phyloP scores from a whole-genome alignment of 2,329 filamentous ascomycete species.

The Amphichorda felina region DNA sequence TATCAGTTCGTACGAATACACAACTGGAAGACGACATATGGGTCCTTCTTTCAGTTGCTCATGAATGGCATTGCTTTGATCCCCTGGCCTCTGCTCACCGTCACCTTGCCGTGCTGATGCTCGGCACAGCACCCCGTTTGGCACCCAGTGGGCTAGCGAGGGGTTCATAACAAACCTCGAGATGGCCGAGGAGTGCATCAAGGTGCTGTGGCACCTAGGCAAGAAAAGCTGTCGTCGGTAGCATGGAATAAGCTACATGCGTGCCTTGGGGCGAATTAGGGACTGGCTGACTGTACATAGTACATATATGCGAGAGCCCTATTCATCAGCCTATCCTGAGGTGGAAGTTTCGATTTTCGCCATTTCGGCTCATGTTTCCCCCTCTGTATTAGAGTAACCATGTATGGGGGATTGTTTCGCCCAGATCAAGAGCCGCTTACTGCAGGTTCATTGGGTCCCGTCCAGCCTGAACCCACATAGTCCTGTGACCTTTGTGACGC shows the following conservation, averaged over 20 bases:
- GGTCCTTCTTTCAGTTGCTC: conserved; percentile 37
- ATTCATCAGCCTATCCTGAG: too few species aligned
- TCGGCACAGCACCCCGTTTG: conserved; percentile 24
- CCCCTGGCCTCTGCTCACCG: conserved; percentile 42
- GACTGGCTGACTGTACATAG: too few species aligned
- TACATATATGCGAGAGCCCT: too few species aligned
- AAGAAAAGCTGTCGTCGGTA: conserved; percentile 23
- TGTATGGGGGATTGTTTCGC: too few species aligned
- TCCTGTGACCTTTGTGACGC: too few species aligned
- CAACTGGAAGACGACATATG: conserved; percentile 41
- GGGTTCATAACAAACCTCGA: conserved; percentile 16
- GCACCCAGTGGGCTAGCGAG: conserved; percentile 9
- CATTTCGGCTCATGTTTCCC: too few species aligned
- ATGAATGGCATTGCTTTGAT: conserved; percentile 33
- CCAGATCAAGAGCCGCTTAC: too few species aligned
- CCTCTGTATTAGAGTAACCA: too few species aligned
- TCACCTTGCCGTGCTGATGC: conserved; percentile 41
- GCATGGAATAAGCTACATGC: neutral
- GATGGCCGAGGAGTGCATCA: conserved; percentile 34
- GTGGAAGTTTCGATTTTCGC: too few species aligned
- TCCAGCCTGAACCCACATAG: too few species aligned
- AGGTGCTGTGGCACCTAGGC: conserved; percentile 39
- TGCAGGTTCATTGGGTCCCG: too few species aligned
- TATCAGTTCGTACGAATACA: conserved; percentile 33
- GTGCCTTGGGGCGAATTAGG: too few species aligned